phyloP scores from a whole-genome alignment of 2,329 filamentous ascomycete genomes.

The Calonectria hawksworthii region DNA sequence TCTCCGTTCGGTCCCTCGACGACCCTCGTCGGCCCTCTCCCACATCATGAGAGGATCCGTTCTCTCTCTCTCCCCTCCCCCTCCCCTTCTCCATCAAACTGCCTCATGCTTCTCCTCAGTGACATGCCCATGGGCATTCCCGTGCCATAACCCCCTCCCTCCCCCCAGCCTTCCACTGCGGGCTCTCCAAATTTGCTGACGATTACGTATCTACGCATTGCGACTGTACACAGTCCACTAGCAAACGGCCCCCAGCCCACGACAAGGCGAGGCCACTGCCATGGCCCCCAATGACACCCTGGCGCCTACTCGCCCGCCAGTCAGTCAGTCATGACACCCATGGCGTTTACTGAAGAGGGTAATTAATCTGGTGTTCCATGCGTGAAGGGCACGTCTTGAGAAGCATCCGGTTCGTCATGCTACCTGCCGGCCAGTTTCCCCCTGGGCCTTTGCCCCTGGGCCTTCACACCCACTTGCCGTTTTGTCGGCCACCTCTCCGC shows the following conservation, averaged over 20 bases:
- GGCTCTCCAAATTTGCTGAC: constrained; percentile 14
- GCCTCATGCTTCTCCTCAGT: constrained; percentile 6
- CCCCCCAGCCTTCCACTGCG: not conserved
- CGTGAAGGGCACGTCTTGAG: constrained; percentile 12
- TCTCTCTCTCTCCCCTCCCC: not conserved
- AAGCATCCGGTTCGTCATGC: constrained; percentile 20
- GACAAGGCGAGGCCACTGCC: not conserved
- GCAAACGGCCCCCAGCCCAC: constrained; percentile 13
- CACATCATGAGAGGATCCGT: constrained; percentile 11
- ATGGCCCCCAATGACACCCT: constrained; percentile 4
- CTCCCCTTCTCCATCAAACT: constrained; percentile 6
- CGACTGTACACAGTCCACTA: not conserved
- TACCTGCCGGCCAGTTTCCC: not conserved
- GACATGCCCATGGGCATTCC: not conserved
- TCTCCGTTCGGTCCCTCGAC: not conserved
- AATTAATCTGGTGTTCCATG: constrained; percentile 3
- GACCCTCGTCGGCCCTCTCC: not conserved
- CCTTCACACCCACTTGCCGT: not conserved
- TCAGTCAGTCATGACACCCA: constrained; percentile 7
- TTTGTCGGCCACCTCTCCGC: not conserved
- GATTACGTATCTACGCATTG: not conserved
- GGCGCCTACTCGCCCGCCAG: not conserved
- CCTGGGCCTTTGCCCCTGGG: not conserved
- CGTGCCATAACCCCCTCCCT: not conserved
- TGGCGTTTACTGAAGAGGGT: not conserved